These are phyloP conservation scores for Crucihimalaya himalaica DNA, from an alignment of 345 rosid species.

Conservation along the genomic window DNA sequence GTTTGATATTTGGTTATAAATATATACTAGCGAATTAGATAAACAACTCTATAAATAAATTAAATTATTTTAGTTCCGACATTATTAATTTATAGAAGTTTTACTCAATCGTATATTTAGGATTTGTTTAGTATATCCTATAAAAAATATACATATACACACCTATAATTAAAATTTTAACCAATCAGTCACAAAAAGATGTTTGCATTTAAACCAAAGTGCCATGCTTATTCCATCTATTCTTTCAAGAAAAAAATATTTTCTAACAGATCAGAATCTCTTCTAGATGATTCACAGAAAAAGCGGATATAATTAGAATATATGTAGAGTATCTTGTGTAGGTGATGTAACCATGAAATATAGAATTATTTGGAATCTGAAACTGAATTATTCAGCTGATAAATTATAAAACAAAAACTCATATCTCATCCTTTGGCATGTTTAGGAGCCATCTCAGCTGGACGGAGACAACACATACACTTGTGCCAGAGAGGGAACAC, in stretches of 20 bases:
- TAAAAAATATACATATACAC: too few species aligned
- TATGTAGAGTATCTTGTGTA: conserved; percentile 16
- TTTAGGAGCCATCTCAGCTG: conserved; percentile 40
- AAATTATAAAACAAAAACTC: conserved; percentile 14
- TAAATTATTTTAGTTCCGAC: too few species aligned
- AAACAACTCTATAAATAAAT: too few species aligned
- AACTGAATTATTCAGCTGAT: conserved; percentile 27
- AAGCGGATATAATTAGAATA: background rate
- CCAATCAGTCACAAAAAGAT: too few species aligned
- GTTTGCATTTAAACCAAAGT: too few species aligned
- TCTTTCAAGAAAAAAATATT: background rate
- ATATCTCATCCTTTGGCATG: conserved; percentile 37
- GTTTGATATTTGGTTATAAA: too few species aligned
- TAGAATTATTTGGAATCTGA: conserved; percentile 29
- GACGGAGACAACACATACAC: conserved; percentile 31
- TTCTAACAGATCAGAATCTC: background rate
- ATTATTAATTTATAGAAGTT: too few species aligned
- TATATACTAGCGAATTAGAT: too few species aligned
- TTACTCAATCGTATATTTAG: too few species aligned
- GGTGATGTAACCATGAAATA: conserved; percentile 16
- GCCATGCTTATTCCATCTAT: background rate
- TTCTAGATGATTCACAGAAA: conserved; percentile 5
- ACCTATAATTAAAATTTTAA: too few species aligned
- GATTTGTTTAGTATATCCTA: too few species aligned
- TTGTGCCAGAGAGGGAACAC: conserved; percentile 43